phyloP scores from a whole-genome alignment of 495 filamentous ascomycete genomes.

The Penicillium egyptiacum region DNA sequence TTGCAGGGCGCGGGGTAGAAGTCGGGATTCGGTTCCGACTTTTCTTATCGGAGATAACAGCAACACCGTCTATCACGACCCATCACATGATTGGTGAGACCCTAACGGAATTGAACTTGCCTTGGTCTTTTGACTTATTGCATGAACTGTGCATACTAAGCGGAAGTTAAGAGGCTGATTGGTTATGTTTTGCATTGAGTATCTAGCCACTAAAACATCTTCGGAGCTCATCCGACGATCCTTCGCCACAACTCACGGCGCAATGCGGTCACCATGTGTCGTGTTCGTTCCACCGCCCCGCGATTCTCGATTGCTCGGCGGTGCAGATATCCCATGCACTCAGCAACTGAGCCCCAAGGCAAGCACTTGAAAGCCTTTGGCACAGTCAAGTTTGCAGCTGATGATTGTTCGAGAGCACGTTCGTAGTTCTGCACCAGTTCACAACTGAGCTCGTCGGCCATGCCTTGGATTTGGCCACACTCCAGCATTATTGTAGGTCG shows the following conservation, averaged over 20 bases:
- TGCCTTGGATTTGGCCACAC: constrained; percentile 64
- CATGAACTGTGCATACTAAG: not conserved
- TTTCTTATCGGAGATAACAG: constrained; percentile 19
- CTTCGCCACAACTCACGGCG: constrained; percentile 40
- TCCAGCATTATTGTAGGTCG: constrained; percentile 32
- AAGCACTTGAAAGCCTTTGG: constrained; percentile 40
- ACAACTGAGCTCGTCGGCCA: constrained; percentile 41
- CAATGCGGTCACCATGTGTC: constrained; percentile 31
- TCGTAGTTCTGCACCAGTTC: constrained; percentile 32
- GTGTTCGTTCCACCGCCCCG: constrained; percentile 33
- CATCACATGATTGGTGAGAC: constrained; percentile 10
- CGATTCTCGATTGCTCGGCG: constrained; percentile 40
- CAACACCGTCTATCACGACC: too few species aligned
- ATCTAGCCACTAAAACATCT: not conserved
- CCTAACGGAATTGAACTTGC: constrained; percentile 4
- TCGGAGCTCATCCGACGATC: constrained; percentile 26
- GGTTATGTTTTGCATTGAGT: not conserved
- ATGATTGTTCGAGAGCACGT: constrained; percentile 15
- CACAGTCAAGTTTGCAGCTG: constrained; percentile 17
- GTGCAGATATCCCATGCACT: constrained; percentile 41
- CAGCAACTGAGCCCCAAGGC: constrained; percentile 36
- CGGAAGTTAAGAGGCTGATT: not conserved
- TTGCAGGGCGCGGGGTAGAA: constrained; percentile 14
- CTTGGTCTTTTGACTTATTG: not conserved
- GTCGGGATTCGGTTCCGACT: constrained; percentile 25